Evolutionary conservation across 2,329 filamentous ascomycete genomes (phyloP).

Genomic region (Dothidotthia symphoricarpi): DNA sequence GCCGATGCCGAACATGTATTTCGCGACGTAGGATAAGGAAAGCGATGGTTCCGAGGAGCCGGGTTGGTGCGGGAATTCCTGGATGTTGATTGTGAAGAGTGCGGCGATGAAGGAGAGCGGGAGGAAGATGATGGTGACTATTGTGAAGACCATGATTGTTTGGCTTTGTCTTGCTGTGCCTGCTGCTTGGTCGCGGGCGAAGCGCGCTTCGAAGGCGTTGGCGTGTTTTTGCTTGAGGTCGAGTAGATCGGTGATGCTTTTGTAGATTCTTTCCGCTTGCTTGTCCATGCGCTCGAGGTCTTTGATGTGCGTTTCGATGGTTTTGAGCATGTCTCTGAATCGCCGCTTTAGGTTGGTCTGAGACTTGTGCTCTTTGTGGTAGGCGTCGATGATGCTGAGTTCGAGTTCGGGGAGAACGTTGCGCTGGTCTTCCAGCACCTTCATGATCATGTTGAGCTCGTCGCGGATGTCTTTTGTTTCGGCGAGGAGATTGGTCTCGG

Average conservation of each 20-base stretch:
- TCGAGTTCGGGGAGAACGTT: constrained; percentile 51
- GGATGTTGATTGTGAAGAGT: constrained; percentile 56
- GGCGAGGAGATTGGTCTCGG: constrained; percentile 60
- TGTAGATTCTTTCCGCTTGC: constrained; percentile 61
- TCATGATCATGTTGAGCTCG: constrained; percentile 62
- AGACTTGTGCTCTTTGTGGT: constrained; percentile 35
- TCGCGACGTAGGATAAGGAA: constrained; percentile 52
- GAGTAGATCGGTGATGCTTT: constrained; percentile 60
- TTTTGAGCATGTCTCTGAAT: constrained; percentile 57
- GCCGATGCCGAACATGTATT: constrained; percentile 58
- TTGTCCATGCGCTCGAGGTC: constrained; percentile 65
- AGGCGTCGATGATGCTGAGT: constrained; percentile 43
- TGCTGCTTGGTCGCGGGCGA: constrained; percentile 60
- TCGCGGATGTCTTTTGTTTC: constrained; percentile 68
- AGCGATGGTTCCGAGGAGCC: constrained; percentile 38
- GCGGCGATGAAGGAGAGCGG: constrained; percentile 57
- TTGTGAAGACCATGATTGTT: constrained; percentile 60
- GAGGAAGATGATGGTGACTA: constrained; percentile 59
- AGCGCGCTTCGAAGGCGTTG: constrained; percentile 65
- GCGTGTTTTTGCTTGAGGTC: constrained; percentile 69
- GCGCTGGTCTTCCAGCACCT: constrained; percentile 53
- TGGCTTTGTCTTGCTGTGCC: constrained; percentile 58
- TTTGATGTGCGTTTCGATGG: constrained; percentile 57
- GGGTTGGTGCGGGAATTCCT: constrained; percentile 45
- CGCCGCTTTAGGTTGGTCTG: constrained; percentile 54